phyloP scores from a whole-genome alignment of 129 eudicot species.

The Helichrysum umbraculigerum region DNA sequence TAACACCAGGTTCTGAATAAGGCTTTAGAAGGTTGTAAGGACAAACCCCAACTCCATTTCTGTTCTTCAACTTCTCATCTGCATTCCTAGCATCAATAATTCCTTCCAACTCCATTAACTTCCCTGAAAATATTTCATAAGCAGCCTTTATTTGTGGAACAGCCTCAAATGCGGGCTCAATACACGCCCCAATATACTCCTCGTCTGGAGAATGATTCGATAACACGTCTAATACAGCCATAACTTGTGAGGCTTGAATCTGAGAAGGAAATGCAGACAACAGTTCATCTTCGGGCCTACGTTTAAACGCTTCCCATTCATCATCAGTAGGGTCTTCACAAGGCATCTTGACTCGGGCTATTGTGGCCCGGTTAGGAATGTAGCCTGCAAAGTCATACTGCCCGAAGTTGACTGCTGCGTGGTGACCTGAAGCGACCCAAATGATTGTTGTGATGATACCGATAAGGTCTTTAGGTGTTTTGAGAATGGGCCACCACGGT shows the following conservation, averaged over 20 bases:
- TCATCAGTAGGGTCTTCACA: conserved; percentile 69
- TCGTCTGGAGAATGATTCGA: conserved; percentile 85
- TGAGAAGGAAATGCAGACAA: conserved; percentile 69
- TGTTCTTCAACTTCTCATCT: conserved; percentile 45
- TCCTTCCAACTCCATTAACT: conserved; percentile 64
- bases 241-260: conserved; percentile 65
- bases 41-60: conserved; percentile 78
- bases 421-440: conserved; percentile 91
- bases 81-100: conserved; percentile 60
- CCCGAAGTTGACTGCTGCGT: conserved; percentile 92
- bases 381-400: conserved; percentile 77
- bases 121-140: conserved; percentile 50
- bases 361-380: conserved; percentile 81
- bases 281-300: conserved; percentile 56
- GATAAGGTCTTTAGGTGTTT: conserved; percentile 57
- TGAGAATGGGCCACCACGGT: conserved; percentile 88
- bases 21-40: conserved; percentile 83
- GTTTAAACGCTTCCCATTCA: conserved; percentile 45
- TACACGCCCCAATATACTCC: conserved; percentile 65
- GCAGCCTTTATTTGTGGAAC: conserved; percentile 54
- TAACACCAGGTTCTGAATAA: conserved; percentile 71
- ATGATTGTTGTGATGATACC: conserved; percentile 60
- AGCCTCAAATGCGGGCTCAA: conserved; percentile 53
- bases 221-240: conserved; percentile 75
- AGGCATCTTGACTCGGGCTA: conserved; percentile 68